Evolutionary conservation across 352 stramenopile genomes (phyloP).

Genomic region (Globisporangium emineosum): DNA sequence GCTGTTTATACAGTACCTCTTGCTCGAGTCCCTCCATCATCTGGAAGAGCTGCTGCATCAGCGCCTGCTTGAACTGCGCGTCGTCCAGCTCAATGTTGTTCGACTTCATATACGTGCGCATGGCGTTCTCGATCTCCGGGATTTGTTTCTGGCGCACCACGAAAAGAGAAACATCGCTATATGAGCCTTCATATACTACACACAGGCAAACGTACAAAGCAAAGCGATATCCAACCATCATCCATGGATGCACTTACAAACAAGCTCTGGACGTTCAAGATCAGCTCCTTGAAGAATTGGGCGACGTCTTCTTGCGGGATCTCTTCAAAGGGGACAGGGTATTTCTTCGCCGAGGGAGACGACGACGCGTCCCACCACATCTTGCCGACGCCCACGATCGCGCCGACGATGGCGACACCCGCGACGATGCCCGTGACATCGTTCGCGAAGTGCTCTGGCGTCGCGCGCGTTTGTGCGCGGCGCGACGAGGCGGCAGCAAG

Average conservation of each 20-base stretch:
- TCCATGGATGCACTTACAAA: constrained; percentile 40
- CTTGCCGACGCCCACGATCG: constrained; percentile 70
- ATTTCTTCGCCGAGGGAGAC: constrained; percentile 15
- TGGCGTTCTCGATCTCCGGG: constrained; percentile 57
- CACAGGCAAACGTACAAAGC: neutral
- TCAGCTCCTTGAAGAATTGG: constrained; percentile 75
- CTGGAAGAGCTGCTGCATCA: constrained; percentile 72
- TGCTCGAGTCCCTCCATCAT: constrained; percentile 70
- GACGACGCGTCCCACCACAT: constrained; percentile 85
- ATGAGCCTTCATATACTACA: neutral
- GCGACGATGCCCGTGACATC: constrained; percentile 68
- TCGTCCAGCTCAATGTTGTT: constrained; percentile 67
- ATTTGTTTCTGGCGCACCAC: constrained; percentile 48
- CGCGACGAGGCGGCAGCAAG: neutral
- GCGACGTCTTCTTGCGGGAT: constrained; percentile 60
- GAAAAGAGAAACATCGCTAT: neutral
- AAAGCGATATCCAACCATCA: neutral
- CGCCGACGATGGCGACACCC: constrained; percentile 63
- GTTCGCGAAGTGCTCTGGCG: constrained; percentile 30
- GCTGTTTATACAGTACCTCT: constrained; percentile 17
- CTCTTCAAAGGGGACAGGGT: constrained; percentile 34
- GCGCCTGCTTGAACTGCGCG: constrained; percentile 69
- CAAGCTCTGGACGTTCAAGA: constrained; percentile 51
- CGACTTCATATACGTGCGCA: constrained; percentile 63
- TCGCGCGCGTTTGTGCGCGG: neutral